Evolutionary conservation across 2,329 filamentous ascomycete species (phyloP).

Genomic region (Microdochium nivale): DNA sequence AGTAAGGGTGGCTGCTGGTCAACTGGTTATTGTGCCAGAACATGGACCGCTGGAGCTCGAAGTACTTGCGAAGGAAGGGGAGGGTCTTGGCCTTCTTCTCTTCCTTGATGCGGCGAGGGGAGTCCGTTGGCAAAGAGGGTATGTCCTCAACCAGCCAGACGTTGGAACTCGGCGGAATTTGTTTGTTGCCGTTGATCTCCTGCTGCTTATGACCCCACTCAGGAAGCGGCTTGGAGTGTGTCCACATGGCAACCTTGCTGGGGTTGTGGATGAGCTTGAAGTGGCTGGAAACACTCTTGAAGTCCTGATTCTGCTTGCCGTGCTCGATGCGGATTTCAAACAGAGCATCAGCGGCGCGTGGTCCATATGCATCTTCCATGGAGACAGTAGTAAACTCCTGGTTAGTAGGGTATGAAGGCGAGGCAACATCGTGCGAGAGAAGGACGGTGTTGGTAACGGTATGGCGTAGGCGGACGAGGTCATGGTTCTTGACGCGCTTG

Average conservation of each 20-base stretch:
- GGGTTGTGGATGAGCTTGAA: conserved; percentile 95
- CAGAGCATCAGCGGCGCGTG: conserved; percentile 77
- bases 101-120: conserved; percentile 65
- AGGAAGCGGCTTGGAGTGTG: conserved; percentile 86
- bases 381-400: conserved; percentile 91
- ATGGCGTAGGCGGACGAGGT: conserved; percentile 80
- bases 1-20: conserved; percentile 93
- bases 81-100: conserved; percentile 72
- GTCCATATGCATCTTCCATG: conserved; percentile 61
- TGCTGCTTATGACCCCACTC: conserved; percentile 97
- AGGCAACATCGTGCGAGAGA: conserved; percentile 92
- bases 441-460: conserved; percentile 78
- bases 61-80: conserved; percentile 88
- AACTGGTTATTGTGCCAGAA: conserved; percentile 99
- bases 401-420: conserved; percentile 92
- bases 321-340: conserved; percentile 90
- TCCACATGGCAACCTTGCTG: conserved; percentile 99
- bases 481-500: conserved; percentile 69
- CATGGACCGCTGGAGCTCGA: conserved; percentile 95
- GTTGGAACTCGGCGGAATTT: conserved; percentile 80
- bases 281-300: conserved; percentile 83
- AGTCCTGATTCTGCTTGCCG: conserved; percentile 71
- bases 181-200: conserved; percentile 99
- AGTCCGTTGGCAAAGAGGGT: conserved; percentile 64
- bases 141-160: conserved; percentile 92